Evolutionary conservation across 768 basidiomycete genomes (phyloP).

Genomic region (Termitomyces sp.): DNA sequence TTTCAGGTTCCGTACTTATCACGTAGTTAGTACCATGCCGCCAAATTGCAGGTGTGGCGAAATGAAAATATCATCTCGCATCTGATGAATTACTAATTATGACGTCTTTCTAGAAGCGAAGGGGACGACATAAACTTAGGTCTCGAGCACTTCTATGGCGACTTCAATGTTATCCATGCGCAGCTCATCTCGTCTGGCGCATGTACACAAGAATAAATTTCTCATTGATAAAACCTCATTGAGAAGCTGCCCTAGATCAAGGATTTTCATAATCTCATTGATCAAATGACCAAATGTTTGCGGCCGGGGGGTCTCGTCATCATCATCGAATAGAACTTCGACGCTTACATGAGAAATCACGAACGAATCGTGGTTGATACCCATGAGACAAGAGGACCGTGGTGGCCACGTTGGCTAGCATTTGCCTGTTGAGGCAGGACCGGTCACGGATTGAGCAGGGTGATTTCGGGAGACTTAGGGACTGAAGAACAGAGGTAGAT

Average conservation of each 20-base stretch:
- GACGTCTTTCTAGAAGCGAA: constrained; percentile 53
- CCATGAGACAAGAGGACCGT: constrained; percentile 44
- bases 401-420: constrained; percentile 61
- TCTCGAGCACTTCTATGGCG: constrained; percentile 75
- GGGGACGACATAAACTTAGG: constrained; percentile 85
- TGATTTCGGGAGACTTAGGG: no score
- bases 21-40: constrained; percentile 53
- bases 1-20: constrained; percentile 14
- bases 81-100: constrained; percentile 3
- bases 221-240: constrained; percentile 11
- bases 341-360: constrained; percentile 51
- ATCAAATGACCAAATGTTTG: constrained; percentile 64
- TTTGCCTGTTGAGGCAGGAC: no score
- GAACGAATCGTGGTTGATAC: constrained; percentile 38
- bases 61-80: background rate
- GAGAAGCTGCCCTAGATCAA: constrained; percentile 39
- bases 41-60: constrained; percentile 57
- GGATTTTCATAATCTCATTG: constrained; percentile 59
- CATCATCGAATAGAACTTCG: constrained; percentile 67
- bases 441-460: no score
- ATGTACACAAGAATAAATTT: constrained; percentile 23
- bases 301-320: constrained; percentile 69
- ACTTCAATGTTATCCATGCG: constrained; percentile 74
- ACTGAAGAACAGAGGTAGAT: no score
- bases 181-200: constrained; percentile 74